Evolutionary conservation across 345 rosid genomes (phyloP).

Genomic region (Hypericum androsaemum): DNA sequence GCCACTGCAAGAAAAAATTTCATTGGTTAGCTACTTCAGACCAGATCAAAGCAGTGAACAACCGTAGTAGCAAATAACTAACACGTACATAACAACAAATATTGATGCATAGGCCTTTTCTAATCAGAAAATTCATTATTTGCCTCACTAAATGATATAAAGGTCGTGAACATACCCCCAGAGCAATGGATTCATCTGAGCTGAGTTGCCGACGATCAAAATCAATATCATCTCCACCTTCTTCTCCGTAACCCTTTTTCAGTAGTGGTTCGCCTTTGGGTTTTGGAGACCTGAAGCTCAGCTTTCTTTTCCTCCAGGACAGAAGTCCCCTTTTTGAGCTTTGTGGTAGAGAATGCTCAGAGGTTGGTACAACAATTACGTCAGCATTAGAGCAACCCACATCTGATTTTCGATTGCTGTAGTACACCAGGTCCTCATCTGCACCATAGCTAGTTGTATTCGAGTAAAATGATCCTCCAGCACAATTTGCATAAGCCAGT

Average conservation of each 20-base stretch:
- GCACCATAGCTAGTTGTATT: conserved; percentile 32
- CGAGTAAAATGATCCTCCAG: conserved; percentile 59
- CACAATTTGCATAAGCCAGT: conserved; percentile 65
- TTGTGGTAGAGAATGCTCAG: conserved; percentile 40
- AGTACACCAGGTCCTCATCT: conserved; percentile 76
- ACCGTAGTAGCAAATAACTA: not conserved
- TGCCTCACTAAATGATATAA: not conserved
- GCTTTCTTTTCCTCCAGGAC: conserved; percentile 88
- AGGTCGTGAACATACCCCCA: conserved; percentile 26
- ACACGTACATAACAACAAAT: not conserved
- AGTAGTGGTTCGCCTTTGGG: conserved; percentile 85
- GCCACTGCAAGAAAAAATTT: conserved; percentile 41
- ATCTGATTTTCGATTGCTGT: conserved; percentile 63
- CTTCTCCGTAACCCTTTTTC: conserved; percentile 83
- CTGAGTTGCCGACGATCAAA: conserved; percentile 84
- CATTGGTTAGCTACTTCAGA: not conserved
- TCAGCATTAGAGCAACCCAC: conserved; percentile 38
- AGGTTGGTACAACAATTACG: conserved; percentile 29
- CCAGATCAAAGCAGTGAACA: not conserved
- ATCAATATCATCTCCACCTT: conserved; percentile 99
- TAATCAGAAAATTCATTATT: too few species aligned
- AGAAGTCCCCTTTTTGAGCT: conserved; percentile 56
- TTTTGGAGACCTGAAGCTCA: conserved; percentile 80
- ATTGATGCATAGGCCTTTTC: not conserved
- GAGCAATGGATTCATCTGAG: conserved; percentile 55